phyloP scores from a whole-genome alignment of 768 basidiomycete genomes.

The Macrolepiota albuminosa region DNA sequence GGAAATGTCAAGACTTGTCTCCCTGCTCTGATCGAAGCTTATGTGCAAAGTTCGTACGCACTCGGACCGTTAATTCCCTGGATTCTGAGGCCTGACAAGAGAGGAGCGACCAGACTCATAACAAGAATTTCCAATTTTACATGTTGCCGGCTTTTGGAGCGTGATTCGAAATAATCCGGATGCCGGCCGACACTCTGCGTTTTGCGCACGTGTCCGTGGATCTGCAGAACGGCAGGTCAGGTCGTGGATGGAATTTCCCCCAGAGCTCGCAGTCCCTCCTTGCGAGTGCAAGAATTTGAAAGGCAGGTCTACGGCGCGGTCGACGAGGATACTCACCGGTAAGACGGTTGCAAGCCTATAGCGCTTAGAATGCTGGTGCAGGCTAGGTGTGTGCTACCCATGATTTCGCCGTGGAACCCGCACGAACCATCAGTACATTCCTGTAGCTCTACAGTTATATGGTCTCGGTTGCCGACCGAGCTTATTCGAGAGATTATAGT shows the following conservation, averaged over 20 bases:
- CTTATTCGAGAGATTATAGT: conserved; percentile 29
- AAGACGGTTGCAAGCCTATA: background rate
- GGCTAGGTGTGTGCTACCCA: background rate
- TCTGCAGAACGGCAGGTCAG: background rate
- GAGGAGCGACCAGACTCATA: background rate
- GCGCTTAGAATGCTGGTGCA: background rate
- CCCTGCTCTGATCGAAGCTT: conserved; percentile 1
- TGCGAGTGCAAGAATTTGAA: background rate
- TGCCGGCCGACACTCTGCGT: background rate
- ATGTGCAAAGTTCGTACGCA: background rate
- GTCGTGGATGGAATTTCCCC: background rate
- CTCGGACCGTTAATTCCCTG: background rate
- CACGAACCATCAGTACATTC: background rate
- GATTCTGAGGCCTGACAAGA: background rate
- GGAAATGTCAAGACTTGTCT: conserved; percentile 2
- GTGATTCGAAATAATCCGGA: background rate
- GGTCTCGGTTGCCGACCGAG: conserved; percentile 29
- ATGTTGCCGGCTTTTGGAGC: background rate
- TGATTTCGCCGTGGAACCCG: background rate
- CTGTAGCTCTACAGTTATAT: conserved; percentile 9
- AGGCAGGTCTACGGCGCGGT: background rate
- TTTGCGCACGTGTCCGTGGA: background rate
- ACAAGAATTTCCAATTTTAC: background rate
- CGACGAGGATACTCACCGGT: background rate
- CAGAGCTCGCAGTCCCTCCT: background rate